phyloP scores from a whole-genome alignment of 371 early-diverging fungal species.

The Caulochytrium protostelioides region DNA sequence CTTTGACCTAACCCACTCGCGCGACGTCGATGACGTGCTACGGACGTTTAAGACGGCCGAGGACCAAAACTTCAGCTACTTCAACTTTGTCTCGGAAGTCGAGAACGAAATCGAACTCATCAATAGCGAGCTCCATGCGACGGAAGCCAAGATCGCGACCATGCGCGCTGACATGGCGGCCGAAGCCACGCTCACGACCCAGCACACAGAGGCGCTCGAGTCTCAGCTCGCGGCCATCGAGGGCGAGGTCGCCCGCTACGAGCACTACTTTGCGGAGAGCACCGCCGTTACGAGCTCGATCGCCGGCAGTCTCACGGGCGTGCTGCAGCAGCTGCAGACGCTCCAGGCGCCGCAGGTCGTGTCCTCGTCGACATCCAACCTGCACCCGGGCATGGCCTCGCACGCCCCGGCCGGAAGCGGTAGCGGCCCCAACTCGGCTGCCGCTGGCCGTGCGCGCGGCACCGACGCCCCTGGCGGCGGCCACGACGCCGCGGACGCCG shows the following conservation, averaged over 20 bases:
- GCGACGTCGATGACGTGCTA: conserved; percentile 25
- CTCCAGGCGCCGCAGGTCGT: too few species aligned
- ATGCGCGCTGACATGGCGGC: conserved; percentile 14
- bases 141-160: conserved; percentile 14
- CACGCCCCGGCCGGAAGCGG: too few species aligned
- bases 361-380: too few species aligned
- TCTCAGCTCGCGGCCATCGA: conserved; percentile 1
- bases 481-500: too few species aligned
- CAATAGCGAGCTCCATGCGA: conserved; percentile 22
- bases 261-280: background rate
- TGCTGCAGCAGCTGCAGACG: too few species aligned
- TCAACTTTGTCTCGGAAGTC: conserved; percentile 35
- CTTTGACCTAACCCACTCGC: too few species aligned
- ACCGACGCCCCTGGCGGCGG: too few species aligned
- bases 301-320: background rate
- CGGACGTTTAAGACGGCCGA: conserved; percentile 27
- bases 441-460: too few species aligned
- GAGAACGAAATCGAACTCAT: conserved; percentile 30
- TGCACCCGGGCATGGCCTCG: too few species aligned
- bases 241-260: background rate
- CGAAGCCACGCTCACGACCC: conserved; percentile 14
- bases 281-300: background rate
- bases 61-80: conserved; percentile 35
- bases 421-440: too few species aligned
- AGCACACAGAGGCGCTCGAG: conserved; percentile 14